A percentile compares a stretch with the other conserved stretches of the same genome.
phyloP scores from a whole-genome alignment of 805 yeast species.

The Candida nonsorbophila region DNA sequence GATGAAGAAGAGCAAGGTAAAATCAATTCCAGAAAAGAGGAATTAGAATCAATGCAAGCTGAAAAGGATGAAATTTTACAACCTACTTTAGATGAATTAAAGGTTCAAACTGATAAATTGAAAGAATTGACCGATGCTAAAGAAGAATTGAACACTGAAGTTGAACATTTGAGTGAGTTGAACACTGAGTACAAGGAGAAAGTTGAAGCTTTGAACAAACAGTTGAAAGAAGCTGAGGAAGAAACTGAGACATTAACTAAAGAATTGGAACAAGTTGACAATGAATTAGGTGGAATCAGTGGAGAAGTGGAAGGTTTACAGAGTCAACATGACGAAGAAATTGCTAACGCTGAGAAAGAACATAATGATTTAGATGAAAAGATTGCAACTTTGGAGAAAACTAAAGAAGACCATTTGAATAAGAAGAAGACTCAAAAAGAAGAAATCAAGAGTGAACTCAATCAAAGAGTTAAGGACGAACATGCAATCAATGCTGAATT shows the following conservation, averaged over 20 bases:
- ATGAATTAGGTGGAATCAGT: constrained; percentile 34
- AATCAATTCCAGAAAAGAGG: constrained; percentile 40
- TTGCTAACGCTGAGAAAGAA: constrained; percentile 19
- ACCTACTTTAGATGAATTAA: constrained; percentile 51
- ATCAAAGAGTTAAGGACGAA: constrained; percentile 39
- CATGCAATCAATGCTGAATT: constrained; percentile 43
- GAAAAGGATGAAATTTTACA: constrained; percentile 50
- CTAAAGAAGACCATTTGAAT: constrained; percentile 30
- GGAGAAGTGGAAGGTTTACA: constrained; percentile 34
- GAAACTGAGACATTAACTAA: constrained; percentile 27
- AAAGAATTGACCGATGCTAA: constrained; percentile 47
- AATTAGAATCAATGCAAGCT: constrained; percentile 43
- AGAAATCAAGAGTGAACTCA: constrained; percentile 24
- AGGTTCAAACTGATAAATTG: constrained; percentile 44
- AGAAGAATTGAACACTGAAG: constrained; percentile 40
- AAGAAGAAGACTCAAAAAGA: constrained; percentile 31
- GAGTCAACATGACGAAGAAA: constrained; percentile 16
- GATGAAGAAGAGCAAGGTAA: constrained; percentile 39
- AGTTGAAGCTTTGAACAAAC: constrained; percentile 37
- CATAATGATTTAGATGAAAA: constrained; percentile 36
- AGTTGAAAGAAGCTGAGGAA: constrained; percentile 37
- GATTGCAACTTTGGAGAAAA: constrained; percentile 34
- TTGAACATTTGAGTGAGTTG: constrained; percentile 36
- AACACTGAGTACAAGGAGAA: constrained; percentile 41
- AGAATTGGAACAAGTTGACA: constrained; percentile 26